phyloP scores from a whole-genome alignment of 208 protist species.

The Angomonas ambiguus region DNA sequence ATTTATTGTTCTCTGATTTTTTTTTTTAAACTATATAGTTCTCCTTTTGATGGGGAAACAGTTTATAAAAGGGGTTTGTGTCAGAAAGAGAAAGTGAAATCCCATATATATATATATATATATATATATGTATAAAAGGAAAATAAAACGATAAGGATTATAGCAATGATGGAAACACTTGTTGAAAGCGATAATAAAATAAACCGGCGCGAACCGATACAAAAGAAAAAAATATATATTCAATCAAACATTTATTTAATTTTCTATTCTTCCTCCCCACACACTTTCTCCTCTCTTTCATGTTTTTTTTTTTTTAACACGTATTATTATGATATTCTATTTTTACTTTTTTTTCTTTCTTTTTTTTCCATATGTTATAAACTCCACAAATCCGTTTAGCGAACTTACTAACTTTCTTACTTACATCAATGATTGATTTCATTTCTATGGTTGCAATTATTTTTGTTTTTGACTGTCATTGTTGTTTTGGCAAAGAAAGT shows the following conservation, averaged over 20 bases:
- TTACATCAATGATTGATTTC: background rate
- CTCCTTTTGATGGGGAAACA: no score
- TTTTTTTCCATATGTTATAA: background rate
- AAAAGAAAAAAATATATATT: slow-evolving; percentile 12
- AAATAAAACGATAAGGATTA: background rate
- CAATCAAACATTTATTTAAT: background rate
- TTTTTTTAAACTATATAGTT: background rate
- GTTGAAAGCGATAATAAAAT: no score
- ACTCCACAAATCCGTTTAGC: background rate
- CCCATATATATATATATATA: slow-evolving; percentile 2
- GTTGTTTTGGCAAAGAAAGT: background rate
- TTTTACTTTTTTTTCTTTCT: slow-evolving; percentile 1
- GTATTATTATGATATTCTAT: slow-evolving; percentile 1
- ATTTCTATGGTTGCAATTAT: background rate
- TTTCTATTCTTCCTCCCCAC: slow-evolving; percentile 18
- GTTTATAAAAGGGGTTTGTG: no score
- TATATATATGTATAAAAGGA: slow-evolving; percentile 9
- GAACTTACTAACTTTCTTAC: no score
- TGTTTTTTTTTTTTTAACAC: slow-evolving; percentile 10
- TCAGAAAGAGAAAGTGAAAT: slow-evolving; percentile 1
- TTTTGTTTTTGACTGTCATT: slow-evolving; percentile 5
- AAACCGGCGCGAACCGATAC: no score
- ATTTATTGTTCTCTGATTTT: background rate
- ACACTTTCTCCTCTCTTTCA: slow-evolving; percentile 14
- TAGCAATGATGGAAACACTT: no score